Percentiles rank a stretch among this genome's conserved stretches.
phyloP scores from a whole-genome alignment of 768 basidiomycete genomes.

The Pleurotus platypus region DNA sequence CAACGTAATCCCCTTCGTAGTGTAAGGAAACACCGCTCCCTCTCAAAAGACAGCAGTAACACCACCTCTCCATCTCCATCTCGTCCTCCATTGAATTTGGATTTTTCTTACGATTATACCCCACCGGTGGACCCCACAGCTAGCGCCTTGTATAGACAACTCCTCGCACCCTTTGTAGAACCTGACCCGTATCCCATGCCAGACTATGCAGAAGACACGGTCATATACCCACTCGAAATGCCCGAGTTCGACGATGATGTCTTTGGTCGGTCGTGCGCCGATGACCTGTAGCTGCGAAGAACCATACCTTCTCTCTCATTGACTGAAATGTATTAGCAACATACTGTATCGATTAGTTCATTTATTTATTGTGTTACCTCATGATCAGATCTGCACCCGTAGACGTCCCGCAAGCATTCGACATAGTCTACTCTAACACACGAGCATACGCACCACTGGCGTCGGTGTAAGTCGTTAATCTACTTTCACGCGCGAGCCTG shows the following conservation, averaged over 20 bases:
- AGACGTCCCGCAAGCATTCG: too few species aligned
- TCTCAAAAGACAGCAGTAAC: neutral
- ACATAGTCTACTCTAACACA: too few species aligned
- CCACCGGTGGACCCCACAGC: neutral
- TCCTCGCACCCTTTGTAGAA: neutral
- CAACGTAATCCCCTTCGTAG: neutral
- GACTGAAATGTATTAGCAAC: too few species aligned
- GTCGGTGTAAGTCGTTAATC: too few species aligned
- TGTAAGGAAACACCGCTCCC: neutral
- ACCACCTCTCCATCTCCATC: neutral
- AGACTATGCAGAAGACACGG: conserved; percentile 3
- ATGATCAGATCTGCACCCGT: too few species aligned
- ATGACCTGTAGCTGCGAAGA: too few species aligned
- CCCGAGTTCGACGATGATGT: neutral
- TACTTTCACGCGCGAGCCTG: too few species aligned
- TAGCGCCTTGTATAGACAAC: neutral
- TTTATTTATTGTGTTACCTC: too few species aligned
- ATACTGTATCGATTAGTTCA: too few species aligned
- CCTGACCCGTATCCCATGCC: conserved; percentile 7
- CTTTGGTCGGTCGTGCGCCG: too few species aligned
- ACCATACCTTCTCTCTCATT: too few species aligned
- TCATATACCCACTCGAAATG: conserved; percentile 1
- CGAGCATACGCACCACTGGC: too few species aligned
- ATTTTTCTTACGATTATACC: neutral
- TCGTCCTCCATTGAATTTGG: neutral